Evolutionary conservation across 345 rosid genomes (phyloP).

Genomic region (Garcia nutans): DNA sequence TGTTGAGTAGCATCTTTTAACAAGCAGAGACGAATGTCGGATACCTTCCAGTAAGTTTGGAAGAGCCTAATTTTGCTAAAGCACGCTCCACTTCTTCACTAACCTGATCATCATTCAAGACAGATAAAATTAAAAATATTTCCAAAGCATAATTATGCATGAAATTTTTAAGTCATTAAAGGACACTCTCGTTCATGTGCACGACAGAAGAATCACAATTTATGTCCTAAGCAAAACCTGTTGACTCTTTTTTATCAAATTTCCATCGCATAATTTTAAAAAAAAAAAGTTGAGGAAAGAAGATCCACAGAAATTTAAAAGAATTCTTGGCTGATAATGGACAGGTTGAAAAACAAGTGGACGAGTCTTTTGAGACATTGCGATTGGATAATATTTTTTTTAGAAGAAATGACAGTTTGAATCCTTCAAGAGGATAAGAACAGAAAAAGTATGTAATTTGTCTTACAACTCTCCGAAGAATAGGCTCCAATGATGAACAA

Average conservation of each 20-base stretch:
- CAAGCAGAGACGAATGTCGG: not conserved
- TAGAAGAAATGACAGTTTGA: too few relatives aligned
- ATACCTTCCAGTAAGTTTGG: conserved; percentile 27
- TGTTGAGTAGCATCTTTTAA: not conserved
- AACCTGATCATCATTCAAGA: conserved; percentile 20
- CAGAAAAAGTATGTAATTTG: not conserved
- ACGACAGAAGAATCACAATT: not conserved
- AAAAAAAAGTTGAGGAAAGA: not conserved
- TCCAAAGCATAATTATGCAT: not conserved
- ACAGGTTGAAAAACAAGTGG: not conserved
- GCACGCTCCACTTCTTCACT: conserved; percentile 44
- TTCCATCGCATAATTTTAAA: not conserved
- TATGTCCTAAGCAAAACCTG: not conserved
- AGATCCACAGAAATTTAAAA: not conserved
- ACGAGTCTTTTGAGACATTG: not conserved
- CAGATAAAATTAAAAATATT: not conserved
- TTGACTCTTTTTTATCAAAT: not conserved
- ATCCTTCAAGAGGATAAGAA: not conserved
- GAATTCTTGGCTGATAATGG: not conserved
- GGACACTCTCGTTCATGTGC: not conserved
- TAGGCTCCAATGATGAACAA: conserved; percentile 37
- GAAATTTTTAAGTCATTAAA: not conserved
- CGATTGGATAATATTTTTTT: not conserved
- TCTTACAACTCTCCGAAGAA: conserved; percentile 36
- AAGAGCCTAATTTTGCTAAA: conserved; percentile 31